Evolutionary conservation across 1,284 basidiomycete genomes (phyloP).

Genomic region (Amylostereum areolatum): DNA sequence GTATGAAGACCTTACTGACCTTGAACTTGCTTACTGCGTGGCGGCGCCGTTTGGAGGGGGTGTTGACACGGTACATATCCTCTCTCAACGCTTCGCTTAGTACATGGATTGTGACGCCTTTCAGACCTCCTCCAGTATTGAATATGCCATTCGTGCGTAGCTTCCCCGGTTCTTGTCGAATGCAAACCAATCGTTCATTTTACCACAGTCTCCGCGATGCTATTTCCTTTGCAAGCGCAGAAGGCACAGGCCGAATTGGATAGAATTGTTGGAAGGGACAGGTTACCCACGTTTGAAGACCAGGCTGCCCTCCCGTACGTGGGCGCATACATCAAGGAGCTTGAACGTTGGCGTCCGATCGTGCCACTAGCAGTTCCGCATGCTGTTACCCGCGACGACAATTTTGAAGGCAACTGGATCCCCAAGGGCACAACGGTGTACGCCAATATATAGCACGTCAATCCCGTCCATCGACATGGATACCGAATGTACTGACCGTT

Average conservation of each 20-base stretch:
- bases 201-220: neutral
- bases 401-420: neutral
- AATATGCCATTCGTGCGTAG: neutral
- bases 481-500: neutral
- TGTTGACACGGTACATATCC: neutral
- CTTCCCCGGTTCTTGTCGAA: no score
- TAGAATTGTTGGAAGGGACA: neutral
- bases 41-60: neutral
- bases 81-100: neutral
- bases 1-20: neutral
- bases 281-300: neutral
- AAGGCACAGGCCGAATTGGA: neutral
- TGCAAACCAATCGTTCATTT: no score
- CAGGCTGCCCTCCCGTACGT: neutral
- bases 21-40: neutral
- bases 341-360: constrained; percentile 1
- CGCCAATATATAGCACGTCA: neutral
- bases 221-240: neutral
- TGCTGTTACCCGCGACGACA: neutral
- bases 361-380: constrained; percentile 1
- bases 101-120: neutral
- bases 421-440: constrained; percentile 2
- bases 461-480: no score
- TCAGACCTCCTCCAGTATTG: neutral
- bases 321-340: neutral